Evolutionary conservation across 2,329 filamentous ascomycete species (phyloP), one percentile per base, ranked within the genome.

Genomic region (Penicillium decumbens): DNA sequence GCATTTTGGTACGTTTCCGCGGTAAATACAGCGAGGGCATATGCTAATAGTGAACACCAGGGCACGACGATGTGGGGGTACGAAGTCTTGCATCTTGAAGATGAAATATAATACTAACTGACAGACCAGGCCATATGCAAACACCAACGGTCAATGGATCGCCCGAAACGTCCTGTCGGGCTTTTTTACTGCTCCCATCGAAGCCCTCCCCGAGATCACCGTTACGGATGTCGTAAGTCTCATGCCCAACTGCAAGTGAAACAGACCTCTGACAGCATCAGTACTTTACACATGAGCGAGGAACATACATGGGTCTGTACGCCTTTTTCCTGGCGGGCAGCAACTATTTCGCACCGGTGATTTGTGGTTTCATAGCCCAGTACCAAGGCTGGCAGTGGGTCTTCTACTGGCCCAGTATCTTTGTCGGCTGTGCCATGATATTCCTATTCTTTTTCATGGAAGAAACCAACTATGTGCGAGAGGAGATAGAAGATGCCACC

Each of bases 381-480:
- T 71, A 71, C 24, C 70, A 74, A 41, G 72, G 74, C 2, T 77
- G 74, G 75, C 46, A 65, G 55, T 77, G 74, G 74, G 73, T 75
- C 0, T 68, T 76, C 54, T 76, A 77, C 62, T 80, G 74, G 73
- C 74, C 75, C 9, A 74, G 76, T 4, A 78, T 80, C 23, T 78
- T 80, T 57, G 64, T 65, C 28, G 77, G 62, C 1, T 62, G 67
- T 1, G 71, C 70, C 1, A 72, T 77, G 29, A 56, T 77, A 1
- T 74, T 79, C 48, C 64, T 78, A 1, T 78, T 79, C 63, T 76
- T 80, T 55, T 75, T 76, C 62, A 76, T 79, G 72, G 78, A 81
- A 57, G 78, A 81, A 59, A 79, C 78, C 3, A 80, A 78, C 62
- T 79, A 76, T 53, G 57, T 60, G 4, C 69, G 72, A 5, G 55